A percentile compares a stretch with the other conserved stretches of the same genome.
Conservation (phyloP, 805 yeast species). For the Lipomyces sp. region DNA sequence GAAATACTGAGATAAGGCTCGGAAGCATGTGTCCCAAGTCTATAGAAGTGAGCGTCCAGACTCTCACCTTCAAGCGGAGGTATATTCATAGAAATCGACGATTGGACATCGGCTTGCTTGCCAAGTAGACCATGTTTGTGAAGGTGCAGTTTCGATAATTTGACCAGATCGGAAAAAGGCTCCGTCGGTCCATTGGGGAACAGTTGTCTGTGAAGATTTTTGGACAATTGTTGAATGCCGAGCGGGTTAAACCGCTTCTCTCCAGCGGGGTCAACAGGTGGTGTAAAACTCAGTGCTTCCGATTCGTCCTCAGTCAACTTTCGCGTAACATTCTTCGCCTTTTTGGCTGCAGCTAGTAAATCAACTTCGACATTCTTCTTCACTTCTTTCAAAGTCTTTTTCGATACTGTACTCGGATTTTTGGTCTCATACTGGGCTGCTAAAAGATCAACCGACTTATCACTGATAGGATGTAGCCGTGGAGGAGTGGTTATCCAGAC, state of each 20-base stretch:
- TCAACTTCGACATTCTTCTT: neutral
- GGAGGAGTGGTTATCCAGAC: too few relatives aligned
- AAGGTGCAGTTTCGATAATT: conserved; percentile 60
- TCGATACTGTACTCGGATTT: too few relatives aligned
- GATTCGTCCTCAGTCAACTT: neutral
- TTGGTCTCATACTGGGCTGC: too few relatives aligned
- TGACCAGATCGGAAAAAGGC: conserved; percentile 40
- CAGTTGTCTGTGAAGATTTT: conserved; percentile 54
- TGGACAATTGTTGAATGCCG: conserved; percentile 75
- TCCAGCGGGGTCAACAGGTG: conserved; percentile 9
- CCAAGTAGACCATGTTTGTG: conserved; percentile 65
- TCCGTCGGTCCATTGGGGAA: conserved; percentile 47
- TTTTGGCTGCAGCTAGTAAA: neutral
- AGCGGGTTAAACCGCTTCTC: conserved; percentile 58
- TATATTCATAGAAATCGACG: conserved; percentile 57
- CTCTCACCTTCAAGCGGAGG: conserved; percentile 72
- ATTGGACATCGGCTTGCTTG: conserved; percentile 59
- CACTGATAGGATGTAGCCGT: too few relatives aligned
- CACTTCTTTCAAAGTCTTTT: too few relatives aligned
- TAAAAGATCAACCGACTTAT: too few relatives aligned
- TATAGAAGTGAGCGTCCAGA: conserved; percentile 79
- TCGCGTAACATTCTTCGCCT: neutral
- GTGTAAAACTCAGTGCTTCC: neutral
- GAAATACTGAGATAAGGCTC: conserved; percentile 60
- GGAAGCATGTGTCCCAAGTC: conserved; percentile 56